Conservation (phyloP, 2,329 filamentous ascomycete species). For the Tolypocladium ophioglossoides region DNA sequence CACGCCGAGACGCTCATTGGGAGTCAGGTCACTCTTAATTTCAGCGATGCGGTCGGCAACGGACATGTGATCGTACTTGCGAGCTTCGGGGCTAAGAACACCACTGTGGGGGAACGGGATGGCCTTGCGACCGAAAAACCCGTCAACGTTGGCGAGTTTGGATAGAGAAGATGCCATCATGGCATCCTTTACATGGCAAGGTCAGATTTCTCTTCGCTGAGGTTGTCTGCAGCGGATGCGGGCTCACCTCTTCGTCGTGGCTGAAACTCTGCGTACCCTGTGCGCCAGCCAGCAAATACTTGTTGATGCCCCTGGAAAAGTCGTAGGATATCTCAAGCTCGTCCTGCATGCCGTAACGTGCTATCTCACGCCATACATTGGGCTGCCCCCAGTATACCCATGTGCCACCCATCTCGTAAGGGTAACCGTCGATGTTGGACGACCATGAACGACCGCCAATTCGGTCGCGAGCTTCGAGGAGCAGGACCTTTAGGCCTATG, state of each 20-base stretch:
- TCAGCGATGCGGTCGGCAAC: conserved; percentile 29
- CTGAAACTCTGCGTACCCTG: conserved; percentile 21
- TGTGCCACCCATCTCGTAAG: conserved; percentile 38
- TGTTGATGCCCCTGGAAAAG: conserved; percentile 29
- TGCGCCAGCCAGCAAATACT: conserved; percentile 24
- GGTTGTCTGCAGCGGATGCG: too few relatives aligned
- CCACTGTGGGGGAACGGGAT: conserved; percentile 30
- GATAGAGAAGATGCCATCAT: conserved; percentile 21
- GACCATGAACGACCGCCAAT: conserved; percentile 38
- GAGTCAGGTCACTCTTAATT: conserved; percentile 25
- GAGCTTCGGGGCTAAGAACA: conserved; percentile 18
- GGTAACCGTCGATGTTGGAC: conserved; percentile 29
- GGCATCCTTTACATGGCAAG: conserved; percentile 8
- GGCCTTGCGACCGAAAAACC: conserved; percentile 21
- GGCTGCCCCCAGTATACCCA: conserved; percentile 36
- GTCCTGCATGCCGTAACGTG: conserved; percentile 31
- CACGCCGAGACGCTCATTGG: conserved; percentile 27
- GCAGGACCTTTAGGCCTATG: conserved; percentile 25
- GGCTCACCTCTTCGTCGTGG: conserved; percentile 29
- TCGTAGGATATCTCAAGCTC: conserved; percentile 28
- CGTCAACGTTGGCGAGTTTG: conserved; percentile 37
- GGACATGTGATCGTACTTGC: conserved; percentile 27
- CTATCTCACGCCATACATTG: conserved; percentile 32
- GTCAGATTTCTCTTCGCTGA: neutral
- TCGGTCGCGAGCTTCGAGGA: conserved; percentile 35